Percentiles rank a stretch among this genome's conserved stretches.
phyloP scores from a whole-genome alignment of 148 eudicot genomes.

The Gaultheria prostrata region DNA sequence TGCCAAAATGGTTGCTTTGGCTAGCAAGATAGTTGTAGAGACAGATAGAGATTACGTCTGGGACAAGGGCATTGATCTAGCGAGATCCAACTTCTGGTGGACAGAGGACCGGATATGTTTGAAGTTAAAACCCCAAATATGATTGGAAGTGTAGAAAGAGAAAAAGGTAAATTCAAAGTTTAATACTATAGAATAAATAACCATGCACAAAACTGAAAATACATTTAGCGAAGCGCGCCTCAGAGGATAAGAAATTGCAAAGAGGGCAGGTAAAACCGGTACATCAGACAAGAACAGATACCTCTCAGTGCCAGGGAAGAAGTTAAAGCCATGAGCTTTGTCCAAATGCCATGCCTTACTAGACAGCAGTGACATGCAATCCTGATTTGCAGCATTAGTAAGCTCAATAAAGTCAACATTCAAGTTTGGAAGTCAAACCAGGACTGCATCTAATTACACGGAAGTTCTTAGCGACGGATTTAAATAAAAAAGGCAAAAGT shows the following conservation, averaged over 20 bases:
- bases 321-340: slow-evolving; percentile 93
- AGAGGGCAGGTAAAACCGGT: not conserved
- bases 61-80: not conserved
- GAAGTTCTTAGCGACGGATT: not conserved
- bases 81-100: not conserved
- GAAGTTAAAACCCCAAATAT: too few relatives aligned
- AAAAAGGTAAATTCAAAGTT: not conserved
- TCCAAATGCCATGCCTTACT: slow-evolving; percentile 82
- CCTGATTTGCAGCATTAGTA: slow-evolving; percentile 40
- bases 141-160: not conserved
- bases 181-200: not conserved
- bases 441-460: slow-evolving; percentile 1
- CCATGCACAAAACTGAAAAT: not conserved
- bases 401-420: not conserved
- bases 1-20: not conserved
- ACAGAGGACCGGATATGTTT: not conserved
- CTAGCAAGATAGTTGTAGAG: not conserved
- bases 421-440: not conserved
- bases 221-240: not conserved
- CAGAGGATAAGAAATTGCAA: not conserved
- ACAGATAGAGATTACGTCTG: not conserved
- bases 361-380: slow-evolving; percentile 71
- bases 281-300: slow-evolving; percentile 16
- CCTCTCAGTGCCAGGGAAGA: slow-evolving; percentile 98
- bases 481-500: slow-evolving; percentile 8